These are phyloP conservation scores for Mortierella sp. DNA, from an alignment of 371 early-diverging fungal species.

Conservation along the genomic window DNA sequence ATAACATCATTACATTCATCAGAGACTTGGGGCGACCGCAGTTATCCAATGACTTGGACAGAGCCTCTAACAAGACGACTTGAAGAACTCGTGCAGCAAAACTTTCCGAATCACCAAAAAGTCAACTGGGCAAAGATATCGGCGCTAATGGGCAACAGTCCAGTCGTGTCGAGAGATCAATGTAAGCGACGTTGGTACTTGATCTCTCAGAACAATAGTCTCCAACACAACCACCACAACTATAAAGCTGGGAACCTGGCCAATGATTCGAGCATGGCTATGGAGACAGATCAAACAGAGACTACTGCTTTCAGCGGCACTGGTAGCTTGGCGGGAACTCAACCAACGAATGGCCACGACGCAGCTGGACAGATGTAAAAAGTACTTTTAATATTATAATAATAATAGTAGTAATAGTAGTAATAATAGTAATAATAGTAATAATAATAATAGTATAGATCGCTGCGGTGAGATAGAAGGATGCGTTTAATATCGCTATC, in stretches of 20 bases:
- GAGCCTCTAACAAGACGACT: constrained; percentile 33
- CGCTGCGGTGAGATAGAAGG: too few relatives aligned
- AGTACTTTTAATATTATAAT: too few relatives aligned
- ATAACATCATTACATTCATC: neutral
- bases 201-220: constrained; percentile 23
- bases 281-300: constrained; percentile 6
- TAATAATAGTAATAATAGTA: too few relatives aligned
- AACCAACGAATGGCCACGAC: too few relatives aligned
- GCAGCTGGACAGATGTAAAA: too few relatives aligned
- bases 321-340: neutral
- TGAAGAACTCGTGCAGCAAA: constrained; percentile 26
- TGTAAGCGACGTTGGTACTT: constrained; percentile 45
- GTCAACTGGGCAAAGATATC: constrained; percentile 47
- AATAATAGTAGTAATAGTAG: too few relatives aligned
- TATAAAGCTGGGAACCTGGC: neutral
- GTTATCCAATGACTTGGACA: constrained; percentile 41
- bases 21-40: constrained; percentile 21
- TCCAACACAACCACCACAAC: constrained; percentile 1
- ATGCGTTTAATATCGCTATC: too few relatives aligned
- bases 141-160: constrained; percentile 29
- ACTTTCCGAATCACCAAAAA: constrained; percentile 36
- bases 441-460: too few relatives aligned
- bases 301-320: neutral
- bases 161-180: constrained; percentile 31
- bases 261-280: constrained; percentile 6